Conservation (phyloP, 257 asterid genomes). For the Scutellaria minor region DNA sequence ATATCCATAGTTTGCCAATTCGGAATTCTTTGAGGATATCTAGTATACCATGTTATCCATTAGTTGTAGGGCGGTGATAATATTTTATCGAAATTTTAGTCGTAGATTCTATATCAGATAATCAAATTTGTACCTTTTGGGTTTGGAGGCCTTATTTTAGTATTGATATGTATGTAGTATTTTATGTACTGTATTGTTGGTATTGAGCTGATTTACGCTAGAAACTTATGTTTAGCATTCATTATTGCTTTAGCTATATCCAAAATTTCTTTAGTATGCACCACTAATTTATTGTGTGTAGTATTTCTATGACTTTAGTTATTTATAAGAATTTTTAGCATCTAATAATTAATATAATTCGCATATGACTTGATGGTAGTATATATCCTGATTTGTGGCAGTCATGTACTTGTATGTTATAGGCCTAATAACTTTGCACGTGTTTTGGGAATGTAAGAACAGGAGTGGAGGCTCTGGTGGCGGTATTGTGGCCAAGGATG, state of each 20-base stretch:
- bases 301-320: too few relatives aligned
- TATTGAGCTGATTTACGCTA: too few relatives aligned
- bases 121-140: neutral
- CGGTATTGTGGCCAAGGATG: slow-evolving; percentile 83
- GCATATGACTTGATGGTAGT: neutral
- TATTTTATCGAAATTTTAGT: neutral
- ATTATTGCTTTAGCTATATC: too few relatives aligned
- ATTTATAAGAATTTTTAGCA: neutral
- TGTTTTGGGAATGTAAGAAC: slow-evolving; percentile 34
- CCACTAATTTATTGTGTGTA: too few relatives aligned
- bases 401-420: neutral
- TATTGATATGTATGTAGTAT: neutral
- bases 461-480: slow-evolving; percentile 61
- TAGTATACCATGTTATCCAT: neutral
- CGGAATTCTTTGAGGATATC: neutral
- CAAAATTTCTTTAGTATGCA: too few relatives aligned
- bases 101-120: neutral
- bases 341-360: neutral
- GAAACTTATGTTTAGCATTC: too few relatives aligned
- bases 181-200: neutral
- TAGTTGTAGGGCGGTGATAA: neutral
- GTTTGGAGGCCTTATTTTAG: neutral
- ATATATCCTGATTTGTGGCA: too few relatives aligned
- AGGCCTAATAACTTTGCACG: neutral
- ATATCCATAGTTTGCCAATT: neutral